phyloP scores from a whole-genome alignment of 1,139 yeast species.

The Suhomyces terraborum region DNA sequence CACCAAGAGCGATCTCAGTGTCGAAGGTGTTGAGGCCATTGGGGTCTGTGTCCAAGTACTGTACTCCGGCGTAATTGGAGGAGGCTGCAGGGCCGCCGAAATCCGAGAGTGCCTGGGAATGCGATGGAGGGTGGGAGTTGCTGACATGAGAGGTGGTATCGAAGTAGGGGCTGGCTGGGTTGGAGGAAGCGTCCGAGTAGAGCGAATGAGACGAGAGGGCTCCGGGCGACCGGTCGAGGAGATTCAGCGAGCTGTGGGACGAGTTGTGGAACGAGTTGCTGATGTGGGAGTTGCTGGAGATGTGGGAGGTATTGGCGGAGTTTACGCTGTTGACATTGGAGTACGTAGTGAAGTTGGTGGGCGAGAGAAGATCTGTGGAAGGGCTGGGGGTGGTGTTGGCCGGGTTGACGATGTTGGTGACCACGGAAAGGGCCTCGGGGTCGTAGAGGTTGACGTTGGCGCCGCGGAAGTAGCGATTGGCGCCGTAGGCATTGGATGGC shows the following conservation, averaged over 20 bases:
- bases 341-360: constrained; percentile 12
- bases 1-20: constrained; percentile 44
- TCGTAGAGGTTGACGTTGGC: constrained; percentile 6
- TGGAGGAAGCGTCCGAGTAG: constrained; percentile 41
- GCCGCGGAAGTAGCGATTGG: not conserved
- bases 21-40: constrained; percentile 26
- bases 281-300: constrained; percentile 6
- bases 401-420: not conserved
- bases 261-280: constrained; percentile 5
- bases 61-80: constrained; percentile 4
- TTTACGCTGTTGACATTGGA: constrained; percentile 4
- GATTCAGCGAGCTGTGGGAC: constrained; percentile 9
- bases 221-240: constrained; percentile 18
- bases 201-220: constrained; percentile 27
- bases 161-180: constrained; percentile 42
- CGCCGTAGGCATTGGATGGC: not conserved
- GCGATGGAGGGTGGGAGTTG: constrained; percentile 16
- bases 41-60: constrained; percentile 15
- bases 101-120: constrained; percentile 8
- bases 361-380: constrained; percentile 15
- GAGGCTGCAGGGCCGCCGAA: constrained; percentile 3
- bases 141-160: constrained; percentile 43
- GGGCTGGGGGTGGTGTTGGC: constrained; percentile 12
- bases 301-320: constrained; percentile 1
- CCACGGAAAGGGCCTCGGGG: constrained; percentile 1